A percentile compares a stretch with the other conserved stretches of the same genome.
These are phyloP conservation scores for Tolypocladium album DNA, from an alignment of 2,329 filamentous ascomycete species.

Conservation along the genomic window DNA sequence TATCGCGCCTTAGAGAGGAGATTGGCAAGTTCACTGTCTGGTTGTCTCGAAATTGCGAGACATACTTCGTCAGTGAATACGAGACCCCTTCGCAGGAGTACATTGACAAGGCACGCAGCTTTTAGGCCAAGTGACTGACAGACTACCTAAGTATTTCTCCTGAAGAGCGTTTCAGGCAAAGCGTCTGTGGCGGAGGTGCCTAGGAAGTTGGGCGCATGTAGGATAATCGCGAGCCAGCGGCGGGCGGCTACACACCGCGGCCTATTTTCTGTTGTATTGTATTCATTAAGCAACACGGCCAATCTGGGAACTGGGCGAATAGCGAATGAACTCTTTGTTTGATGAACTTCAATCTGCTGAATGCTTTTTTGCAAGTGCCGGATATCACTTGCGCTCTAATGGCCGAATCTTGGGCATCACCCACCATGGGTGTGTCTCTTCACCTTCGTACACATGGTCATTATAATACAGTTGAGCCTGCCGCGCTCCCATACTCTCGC, in stretches of 20 bases:
- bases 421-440: neutral
- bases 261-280: neutral
- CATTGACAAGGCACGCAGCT: constrained; percentile 51
- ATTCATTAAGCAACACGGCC: neutral
- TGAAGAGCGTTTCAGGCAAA: neutral
- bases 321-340: neutral
- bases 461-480: constrained; percentile 20
- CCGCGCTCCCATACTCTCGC: neutral
- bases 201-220: neutral
- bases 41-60: constrained; percentile 65
- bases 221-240: neutral
- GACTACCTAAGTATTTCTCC: neutral
- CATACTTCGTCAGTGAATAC: constrained; percentile 71
- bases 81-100: constrained; percentile 64
- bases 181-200: neutral
- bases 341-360: neutral
- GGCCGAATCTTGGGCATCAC: neutral
- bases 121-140: constrained; percentile 13
- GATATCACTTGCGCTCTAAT: neutral
- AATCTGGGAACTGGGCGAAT: neutral
- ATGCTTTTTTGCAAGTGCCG: neutral
- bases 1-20: constrained; percentile 80
- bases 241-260: neutral
- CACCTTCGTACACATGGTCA: constrained; percentile 4
- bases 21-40: constrained; percentile 77